Conservation (phyloP, 176 grass and related monocot species). For the Carex littledalei region DNA sequence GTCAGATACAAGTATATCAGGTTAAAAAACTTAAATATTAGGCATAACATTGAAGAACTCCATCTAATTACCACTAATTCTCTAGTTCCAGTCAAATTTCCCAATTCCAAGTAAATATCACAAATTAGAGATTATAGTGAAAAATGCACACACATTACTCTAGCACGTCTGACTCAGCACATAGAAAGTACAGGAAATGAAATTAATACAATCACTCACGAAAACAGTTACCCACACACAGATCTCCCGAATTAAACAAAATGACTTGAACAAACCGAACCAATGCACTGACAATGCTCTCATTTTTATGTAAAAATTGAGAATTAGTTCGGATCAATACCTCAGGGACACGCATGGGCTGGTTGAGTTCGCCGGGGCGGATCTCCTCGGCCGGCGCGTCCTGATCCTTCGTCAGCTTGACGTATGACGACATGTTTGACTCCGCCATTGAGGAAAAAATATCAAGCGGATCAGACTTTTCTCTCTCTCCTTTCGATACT, state of each 20-base stretch:
- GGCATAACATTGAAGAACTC: neutral
- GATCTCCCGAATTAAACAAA: slow-evolving; percentile 8
- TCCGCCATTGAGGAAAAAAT: slow-evolving; percentile 47
- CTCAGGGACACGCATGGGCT: slow-evolving; percentile 81
- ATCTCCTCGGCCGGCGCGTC: slow-evolving; percentile 74
- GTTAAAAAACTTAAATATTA: neutral
- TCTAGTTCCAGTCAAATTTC: neutral
- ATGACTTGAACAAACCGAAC: neutral
- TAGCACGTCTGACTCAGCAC: neutral
- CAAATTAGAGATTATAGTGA: neutral
- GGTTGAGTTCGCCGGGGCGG: slow-evolving; percentile 86
- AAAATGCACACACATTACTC: neutral
- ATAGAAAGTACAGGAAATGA: neutral
- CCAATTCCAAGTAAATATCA: neutral
- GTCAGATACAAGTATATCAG: neutral
- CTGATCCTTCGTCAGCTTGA: slow-evolving; percentile 90
- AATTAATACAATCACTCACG: neutral
- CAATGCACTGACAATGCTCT: neutral
- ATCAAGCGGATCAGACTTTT: neutral
- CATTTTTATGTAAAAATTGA: neutral
- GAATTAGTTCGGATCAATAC: slow-evolving; percentile 5
- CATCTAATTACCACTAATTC: neutral
- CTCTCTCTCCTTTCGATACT: neutral
- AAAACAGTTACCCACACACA: neutral
- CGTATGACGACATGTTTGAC: slow-evolving; percentile 59